Conservation (phyloP, 2,329 filamentous ascomycete species). For the Aulographum hederae region DNA sequence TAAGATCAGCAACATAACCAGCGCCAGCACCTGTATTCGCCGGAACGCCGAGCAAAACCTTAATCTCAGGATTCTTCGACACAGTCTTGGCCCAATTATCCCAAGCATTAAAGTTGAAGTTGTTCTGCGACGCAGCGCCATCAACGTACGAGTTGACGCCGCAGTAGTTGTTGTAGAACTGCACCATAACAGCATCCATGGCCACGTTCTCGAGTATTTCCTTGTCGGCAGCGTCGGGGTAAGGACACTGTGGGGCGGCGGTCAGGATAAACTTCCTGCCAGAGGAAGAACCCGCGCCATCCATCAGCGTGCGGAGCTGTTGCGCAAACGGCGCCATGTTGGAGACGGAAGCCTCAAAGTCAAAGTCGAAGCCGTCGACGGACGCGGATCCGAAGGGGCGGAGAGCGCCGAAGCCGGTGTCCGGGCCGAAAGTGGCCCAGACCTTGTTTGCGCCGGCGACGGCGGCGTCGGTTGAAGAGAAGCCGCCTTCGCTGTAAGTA, state of each 20-base stretch:
- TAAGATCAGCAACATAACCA: too few relatives aligned
- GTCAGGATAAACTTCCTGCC: slow-evolving; percentile 38
- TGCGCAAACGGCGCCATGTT: slow-evolving; percentile 45
- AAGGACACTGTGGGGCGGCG: slow-evolving; percentile 50
- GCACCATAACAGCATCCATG: slow-evolving; percentile 44
- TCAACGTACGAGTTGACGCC: slow-evolving; percentile 33
- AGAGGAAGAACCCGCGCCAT: slow-evolving; percentile 21
- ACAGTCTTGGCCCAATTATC: slow-evolving; percentile 43
- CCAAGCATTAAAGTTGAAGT: slow-evolving; percentile 47
- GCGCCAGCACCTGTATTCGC: too few relatives aligned
- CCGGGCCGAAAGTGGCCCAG: slow-evolving; percentile 55
- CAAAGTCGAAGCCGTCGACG: slow-evolving; percentile 61
- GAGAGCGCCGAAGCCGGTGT: slow-evolving; percentile 23
- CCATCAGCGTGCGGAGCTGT: slow-evolving; percentile 36
- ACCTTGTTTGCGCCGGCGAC: slow-evolving; percentile 37
- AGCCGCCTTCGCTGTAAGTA: slow-evolving; percentile 51
- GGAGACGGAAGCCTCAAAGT: slow-evolving; percentile 43
- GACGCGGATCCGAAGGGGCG: slow-evolving; percentile 49
- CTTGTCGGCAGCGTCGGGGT: slow-evolving; percentile 41
- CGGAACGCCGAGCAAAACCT: too few relatives aligned
- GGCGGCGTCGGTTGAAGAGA: slow-evolving; percentile 17
- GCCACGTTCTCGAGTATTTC: slow-evolving; percentile 33
- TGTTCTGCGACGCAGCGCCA: slow-evolving; percentile 26
- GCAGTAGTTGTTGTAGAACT: slow-evolving; percentile 56
- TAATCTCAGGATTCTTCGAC: slow-evolving; percentile 40